phyloP scores from a whole-genome alignment of 108 stramenopile genomes.

The Pseudonitzschia delicatissima region DNA sequence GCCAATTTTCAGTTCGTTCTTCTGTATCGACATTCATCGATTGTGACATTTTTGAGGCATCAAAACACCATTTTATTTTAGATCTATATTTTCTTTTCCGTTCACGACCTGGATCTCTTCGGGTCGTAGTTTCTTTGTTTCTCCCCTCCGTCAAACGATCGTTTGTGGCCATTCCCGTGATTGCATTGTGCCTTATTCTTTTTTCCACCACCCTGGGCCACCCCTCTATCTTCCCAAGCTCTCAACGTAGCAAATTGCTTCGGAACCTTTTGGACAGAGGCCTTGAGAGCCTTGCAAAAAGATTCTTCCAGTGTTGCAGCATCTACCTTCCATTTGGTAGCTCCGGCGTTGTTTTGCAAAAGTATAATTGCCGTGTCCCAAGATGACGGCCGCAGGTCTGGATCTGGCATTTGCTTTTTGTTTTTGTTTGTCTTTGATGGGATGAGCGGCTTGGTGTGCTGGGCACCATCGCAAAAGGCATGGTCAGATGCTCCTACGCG shows the following conservation, averaged over 20 bases:
- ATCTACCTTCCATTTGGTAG: constrained; percentile 24
- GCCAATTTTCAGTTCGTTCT: no score
- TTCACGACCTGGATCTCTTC: no score
- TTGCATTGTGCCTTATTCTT: not conserved
- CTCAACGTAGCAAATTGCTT: constrained; percentile 5
- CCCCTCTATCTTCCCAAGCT: constrained; percentile 28
- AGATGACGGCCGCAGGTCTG: constrained; percentile 18
- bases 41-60: no score
- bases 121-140: no score
- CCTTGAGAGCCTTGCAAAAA: constrained; percentile 12
- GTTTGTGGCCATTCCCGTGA: not conserved
- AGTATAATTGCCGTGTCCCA: constrained; percentile 37
- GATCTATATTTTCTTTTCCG: no score
- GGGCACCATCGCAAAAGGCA: constrained; percentile 71
- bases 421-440: no score
- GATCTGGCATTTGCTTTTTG: not conserved
- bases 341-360: constrained; percentile 25
- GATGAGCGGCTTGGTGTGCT: constrained; percentile 33
- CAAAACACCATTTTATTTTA: no score
- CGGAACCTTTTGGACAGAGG: not conserved
- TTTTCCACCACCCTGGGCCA: constrained; percentile 13
- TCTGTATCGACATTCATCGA: no score
- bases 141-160: no score
- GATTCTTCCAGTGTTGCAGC: constrained; percentile 4
- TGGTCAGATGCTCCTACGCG: constrained; percentile 50